Evolutionary conservation across 1,284 basidiomycete species (phyloP).

Genomic region (Puccinia polysora): DNA sequence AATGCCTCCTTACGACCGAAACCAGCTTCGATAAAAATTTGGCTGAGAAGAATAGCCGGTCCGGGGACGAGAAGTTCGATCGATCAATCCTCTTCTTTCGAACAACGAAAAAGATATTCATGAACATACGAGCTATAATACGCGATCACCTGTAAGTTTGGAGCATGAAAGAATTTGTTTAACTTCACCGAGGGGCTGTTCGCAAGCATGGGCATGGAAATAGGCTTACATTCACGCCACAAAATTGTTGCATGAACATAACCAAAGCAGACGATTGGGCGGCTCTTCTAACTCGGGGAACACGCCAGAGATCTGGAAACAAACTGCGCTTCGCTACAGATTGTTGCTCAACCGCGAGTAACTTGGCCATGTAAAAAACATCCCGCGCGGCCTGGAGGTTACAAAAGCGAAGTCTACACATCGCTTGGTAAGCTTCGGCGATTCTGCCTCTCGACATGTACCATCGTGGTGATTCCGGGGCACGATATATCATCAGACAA

Average conservation of each 20-base stretch:
- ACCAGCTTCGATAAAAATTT: slow-evolving; percentile 61
- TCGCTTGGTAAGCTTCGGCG: not conserved
- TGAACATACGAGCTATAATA: slow-evolving; percentile 52
- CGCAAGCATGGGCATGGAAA: too few relatives aligned
- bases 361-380: slow-evolving; percentile 61
- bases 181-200: too few relatives aligned
- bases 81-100: too few relatives aligned
- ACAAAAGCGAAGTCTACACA: not conserved
- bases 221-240: slow-evolving; percentile 1
- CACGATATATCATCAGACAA: slow-evolving; percentile 23
- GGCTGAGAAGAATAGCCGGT: not conserved
- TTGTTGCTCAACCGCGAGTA: slow-evolving; percentile 63
- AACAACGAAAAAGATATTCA: slow-evolving; percentile 55
- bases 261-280: slow-evolving; percentile 54
- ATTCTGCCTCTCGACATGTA: not conserved
- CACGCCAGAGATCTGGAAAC: slow-evolving; percentile 64
- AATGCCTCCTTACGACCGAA: slow-evolving; percentile 57
- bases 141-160: slow-evolving; percentile 62
- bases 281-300: slow-evolving; percentile 69
- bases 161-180: slow-evolving; percentile 52
- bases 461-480: slow-evolving; percentile 26
- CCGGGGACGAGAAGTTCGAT: not conserved
- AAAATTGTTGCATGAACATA: slow-evolving; percentile 18
- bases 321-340: slow-evolving; percentile 56
- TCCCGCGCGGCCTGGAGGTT: slow-evolving; percentile 55